Evolutionary conservation across 148 eudicot genomes (phyloP).

Genomic region (Persicaria tinctoria): DNA sequence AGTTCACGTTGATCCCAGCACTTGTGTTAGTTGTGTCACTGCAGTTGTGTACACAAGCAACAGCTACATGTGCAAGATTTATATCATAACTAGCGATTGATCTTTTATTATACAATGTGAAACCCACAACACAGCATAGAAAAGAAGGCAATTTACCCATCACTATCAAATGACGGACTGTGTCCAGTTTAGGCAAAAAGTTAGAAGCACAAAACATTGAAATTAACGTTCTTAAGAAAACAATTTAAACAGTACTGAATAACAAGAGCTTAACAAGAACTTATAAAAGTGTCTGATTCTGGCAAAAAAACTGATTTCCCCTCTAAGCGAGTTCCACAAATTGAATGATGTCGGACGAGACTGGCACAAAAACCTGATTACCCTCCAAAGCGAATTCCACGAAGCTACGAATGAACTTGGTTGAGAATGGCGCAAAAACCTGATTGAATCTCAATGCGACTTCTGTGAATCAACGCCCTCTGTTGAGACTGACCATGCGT

Average conservation of each 20-base stretch:
- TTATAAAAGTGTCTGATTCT: neutral
- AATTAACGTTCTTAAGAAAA: neutral
- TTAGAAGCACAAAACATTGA: neutral
- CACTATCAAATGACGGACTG: neutral
- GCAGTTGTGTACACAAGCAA: too few species aligned
- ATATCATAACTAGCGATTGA: too few species aligned
- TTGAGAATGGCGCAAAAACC: neutral
- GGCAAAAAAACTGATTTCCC: neutral
- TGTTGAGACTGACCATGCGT: slow-evolving; percentile 71
- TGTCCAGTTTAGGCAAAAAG: neutral
- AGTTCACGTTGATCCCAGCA: too few species aligned
- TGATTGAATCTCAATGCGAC: neutral
- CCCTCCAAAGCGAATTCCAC: neutral
- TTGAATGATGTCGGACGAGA: neutral
- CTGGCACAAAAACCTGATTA: neutral
- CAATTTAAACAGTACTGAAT: neutral
- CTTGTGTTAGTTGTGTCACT: too few species aligned
- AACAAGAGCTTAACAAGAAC: neutral
- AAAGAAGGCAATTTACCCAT: neutral
- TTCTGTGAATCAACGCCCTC: slow-evolving; percentile 30
- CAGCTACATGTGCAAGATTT: too few species aligned
- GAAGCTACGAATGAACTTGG: neutral
- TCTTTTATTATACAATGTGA: neutral
- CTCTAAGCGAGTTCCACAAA: neutral
- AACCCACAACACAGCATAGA: neutral